Evolutionary conservation across 1,284 basidiomycete genomes (phyloP), one percentile per base, ranked within the genome.

Genomic region (Apiotrichum laibachii): DNA sequence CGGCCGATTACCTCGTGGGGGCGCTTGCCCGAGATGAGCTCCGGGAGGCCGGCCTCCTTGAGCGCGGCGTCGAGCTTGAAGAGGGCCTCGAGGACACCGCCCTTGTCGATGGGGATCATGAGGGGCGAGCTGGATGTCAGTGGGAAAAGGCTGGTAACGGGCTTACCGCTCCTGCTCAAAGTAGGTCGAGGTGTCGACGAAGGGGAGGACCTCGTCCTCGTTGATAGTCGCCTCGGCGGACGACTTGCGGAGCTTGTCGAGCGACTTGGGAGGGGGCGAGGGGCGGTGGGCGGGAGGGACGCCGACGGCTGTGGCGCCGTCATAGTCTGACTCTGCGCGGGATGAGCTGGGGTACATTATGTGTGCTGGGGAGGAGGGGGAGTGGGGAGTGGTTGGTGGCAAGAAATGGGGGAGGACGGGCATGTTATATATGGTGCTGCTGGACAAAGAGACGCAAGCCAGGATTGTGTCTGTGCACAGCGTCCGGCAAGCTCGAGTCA

Each of bases 1-100:
- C 57, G 60, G 31, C 60, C 60, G 42, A 62, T 8, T 11, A 59
- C 4, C 33, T 62, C 40, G 60, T 59, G 57, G 0, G 60, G 60
- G 11, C 45, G 35, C 54, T 62, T 62, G 50, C 39, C 22, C 11
- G 56, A 59, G 60, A 62, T 58, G 42, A 62, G 45, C 31, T 31
- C 18, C 2, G 50, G 34, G 50, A 55, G 57, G 35, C 60, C 60
- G 8, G 22, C 33, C 16, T 35, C 40, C 10, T n/a, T 15, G 34
- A 62, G 50, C 46, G 55, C 54, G 26, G 50, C 42, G 37, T 62
- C 19, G 53, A 62, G 60, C n/a, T 49, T 26, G 34, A 33, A 46
- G 3, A 62, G 57, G 3, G 60, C 60, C 18, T 37, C 53, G 21
- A 53, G 5, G n/a, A 62, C 60, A 19, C 60, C 60, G 31, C 35